Evolutionary conservation across 1,284 basidiomycete genomes (phyloP).

Genomic region (Schizophyllum commune): DNA sequence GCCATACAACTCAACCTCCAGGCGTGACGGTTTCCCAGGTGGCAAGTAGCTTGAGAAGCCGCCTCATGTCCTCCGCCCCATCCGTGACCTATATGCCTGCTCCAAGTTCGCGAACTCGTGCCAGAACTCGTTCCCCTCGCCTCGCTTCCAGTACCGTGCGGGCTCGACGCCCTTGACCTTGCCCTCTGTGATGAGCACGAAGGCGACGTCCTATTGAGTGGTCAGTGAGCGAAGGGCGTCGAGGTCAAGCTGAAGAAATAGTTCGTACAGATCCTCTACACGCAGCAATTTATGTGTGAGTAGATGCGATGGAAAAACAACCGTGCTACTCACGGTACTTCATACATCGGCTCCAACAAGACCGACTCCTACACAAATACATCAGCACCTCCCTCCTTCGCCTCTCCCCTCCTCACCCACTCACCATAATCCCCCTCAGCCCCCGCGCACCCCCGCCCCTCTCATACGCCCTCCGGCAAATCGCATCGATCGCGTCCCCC

Average conservation of each 20-base stretch:
- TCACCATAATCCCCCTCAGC: conserved; percentile 80
- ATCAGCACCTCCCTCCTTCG: neutral
- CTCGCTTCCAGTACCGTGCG: neutral
- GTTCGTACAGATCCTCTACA: neutral
- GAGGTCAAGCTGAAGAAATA: neutral
- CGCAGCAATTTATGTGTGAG: neutral
- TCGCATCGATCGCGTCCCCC: conserved; percentile 63
- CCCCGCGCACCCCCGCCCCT: conserved; percentile 88
- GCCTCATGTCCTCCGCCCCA: neutral
- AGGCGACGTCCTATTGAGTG: neutral
- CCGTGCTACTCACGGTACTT: conserved; percentile 72
- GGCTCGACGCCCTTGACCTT: neutral
- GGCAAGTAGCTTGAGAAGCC: too few relatives aligned
- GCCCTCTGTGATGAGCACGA: neutral
- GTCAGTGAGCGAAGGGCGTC: neutral
- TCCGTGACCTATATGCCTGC: neutral
- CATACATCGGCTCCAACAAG: conserved; percentile 84
- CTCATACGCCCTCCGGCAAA: conserved; percentile 71
- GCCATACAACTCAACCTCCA: too few relatives aligned
- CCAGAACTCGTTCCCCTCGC: neutral
- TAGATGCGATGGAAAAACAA: conserved; percentile 3
- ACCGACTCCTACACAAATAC: conserved; percentile 54
- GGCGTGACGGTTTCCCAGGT: too few relatives aligned
- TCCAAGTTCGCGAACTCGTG: neutral
- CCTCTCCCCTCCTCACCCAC: conserved; percentile 10